Evolutionary conservation across 352 stramenopile species (phyloP).

Genomic region (Blastocystis sp.): DNA sequence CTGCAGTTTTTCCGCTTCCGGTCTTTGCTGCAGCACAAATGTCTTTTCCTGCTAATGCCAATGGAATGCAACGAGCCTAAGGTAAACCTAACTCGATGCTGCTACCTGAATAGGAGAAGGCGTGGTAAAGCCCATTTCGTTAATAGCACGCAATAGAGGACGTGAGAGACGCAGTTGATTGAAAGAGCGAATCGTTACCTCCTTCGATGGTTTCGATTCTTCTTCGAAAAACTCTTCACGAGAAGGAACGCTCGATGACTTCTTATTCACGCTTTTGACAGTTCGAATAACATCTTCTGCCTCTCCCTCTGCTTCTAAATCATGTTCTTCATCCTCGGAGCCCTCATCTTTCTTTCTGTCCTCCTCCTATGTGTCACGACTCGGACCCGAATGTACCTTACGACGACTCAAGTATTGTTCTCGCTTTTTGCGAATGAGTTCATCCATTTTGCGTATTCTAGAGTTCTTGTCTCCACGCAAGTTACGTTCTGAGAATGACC

Average conservation of each 20-base stretch:
- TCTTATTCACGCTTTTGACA: slow-evolving; percentile 65
- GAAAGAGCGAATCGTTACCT: slow-evolving; percentile 76
- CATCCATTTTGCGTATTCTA: slow-evolving; percentile 75
- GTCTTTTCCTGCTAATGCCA: slow-evolving; percentile 87
- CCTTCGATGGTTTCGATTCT: slow-evolving; percentile 65
- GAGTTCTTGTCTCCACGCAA: slow-evolving; percentile 72
- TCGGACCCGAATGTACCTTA: slow-evolving; percentile 67
- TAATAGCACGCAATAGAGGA: slow-evolving; percentile 88
- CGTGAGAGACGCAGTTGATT: slow-evolving; percentile 90
- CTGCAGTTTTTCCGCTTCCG: slow-evolving; percentile 93
- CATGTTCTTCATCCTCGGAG: slow-evolving; percentile 65
- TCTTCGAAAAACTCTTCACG: slow-evolving; percentile 63
- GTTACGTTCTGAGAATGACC: neutral
- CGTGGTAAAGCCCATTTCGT: slow-evolving; percentile 89
- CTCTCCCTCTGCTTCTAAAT: slow-evolving; percentile 63
- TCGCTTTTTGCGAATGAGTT: slow-evolving; percentile 69
- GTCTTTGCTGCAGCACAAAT: slow-evolving; percentile 93
- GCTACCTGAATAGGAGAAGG: slow-evolving; percentile 83
- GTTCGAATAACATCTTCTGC: slow-evolving; percentile 65
- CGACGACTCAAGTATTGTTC: slow-evolving; percentile 77
- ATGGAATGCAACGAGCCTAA: slow-evolving; percentile 83
- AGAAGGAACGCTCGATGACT: slow-evolving; percentile 60
- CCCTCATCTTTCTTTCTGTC: slow-evolving; percentile 69
- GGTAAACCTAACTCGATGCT: slow-evolving; percentile 65
- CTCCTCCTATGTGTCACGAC: slow-evolving; percentile 65